Evolutionary conservation across 164 flowering plant genomes (phyloP).

Genomic region (Santalum album): DNA sequence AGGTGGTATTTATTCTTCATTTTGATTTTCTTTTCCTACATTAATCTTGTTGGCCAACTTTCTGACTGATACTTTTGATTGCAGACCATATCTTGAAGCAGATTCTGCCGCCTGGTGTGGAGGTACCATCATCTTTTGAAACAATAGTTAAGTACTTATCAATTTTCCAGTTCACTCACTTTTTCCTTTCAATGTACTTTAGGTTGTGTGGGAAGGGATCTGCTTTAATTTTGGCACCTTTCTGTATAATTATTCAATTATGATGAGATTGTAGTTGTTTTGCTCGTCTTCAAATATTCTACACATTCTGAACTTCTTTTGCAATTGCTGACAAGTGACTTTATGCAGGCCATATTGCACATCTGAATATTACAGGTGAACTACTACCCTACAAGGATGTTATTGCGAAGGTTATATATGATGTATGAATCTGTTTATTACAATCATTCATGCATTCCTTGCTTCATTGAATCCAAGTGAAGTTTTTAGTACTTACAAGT

Average conservation of each 20-base stretch:
- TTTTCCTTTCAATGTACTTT: not conserved
- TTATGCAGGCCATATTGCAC: conserved; percentile 94
- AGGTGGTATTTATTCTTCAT: not conserved
- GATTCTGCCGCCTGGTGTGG: conserved; percentile 81
- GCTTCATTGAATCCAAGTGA: no score
- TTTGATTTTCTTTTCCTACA: not conserved
- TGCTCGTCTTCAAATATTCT: not conserved
- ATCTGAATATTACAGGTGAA: conserved; percentile 79
- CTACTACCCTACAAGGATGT: conserved; percentile 84
- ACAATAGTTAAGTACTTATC: conserved; percentile 82
- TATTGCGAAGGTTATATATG: conserved; percentile 92
- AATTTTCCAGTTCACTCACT: not conserved
- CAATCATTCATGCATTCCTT: conserved; percentile 1
- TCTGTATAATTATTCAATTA: no score
- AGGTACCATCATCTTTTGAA: conserved; percentile 95
- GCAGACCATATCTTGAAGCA: conserved; percentile 86
- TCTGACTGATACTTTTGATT: conserved; percentile 9
- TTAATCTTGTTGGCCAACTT: not conserved
- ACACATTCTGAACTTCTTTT: not conserved
- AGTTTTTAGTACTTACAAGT: no score
- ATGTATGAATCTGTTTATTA: conserved; percentile 44
- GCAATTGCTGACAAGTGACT: conserved; percentile 4
- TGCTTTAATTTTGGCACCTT: no score
- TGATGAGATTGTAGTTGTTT: no score
- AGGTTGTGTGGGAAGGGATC: no score